Evolutionary conservation across 352 stramenopile genomes (phyloP).

Genomic region (Pythium rhizo-oryzae): DNA sequence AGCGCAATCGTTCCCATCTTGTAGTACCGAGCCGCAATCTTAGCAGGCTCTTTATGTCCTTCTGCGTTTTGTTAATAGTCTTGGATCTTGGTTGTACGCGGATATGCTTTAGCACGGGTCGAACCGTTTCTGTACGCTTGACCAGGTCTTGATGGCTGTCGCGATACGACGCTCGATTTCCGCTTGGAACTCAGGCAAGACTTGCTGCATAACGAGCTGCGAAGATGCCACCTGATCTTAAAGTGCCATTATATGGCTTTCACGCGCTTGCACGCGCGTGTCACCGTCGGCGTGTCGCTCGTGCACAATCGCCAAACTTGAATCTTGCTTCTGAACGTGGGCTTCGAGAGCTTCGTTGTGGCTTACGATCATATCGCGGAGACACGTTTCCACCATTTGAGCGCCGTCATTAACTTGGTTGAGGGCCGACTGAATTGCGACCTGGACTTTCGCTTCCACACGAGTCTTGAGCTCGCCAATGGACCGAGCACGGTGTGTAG

Average conservation of each 20-base stretch:
- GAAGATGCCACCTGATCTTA: background rate
- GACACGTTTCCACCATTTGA: background rate
- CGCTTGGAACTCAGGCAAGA: background rate
- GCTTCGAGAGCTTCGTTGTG: background rate
- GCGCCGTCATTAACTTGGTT: no score
- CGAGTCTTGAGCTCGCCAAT: no score
- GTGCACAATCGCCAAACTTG: background rate
- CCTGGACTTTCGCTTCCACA: no score
- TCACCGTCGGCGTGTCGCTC: background rate
- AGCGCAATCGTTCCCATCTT: constrained; percentile 3
- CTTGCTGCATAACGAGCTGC: background rate
- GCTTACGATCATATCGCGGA: background rate
- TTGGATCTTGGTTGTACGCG: background rate
- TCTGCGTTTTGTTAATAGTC: background rate
- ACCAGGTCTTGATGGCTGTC: background rate
- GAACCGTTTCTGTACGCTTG: background rate
- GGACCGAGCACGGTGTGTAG: no score
- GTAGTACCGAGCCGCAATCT: background rate
- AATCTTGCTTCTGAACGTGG: background rate
- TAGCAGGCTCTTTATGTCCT: background rate
- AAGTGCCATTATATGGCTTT: background rate
- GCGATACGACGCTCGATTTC: constrained; percentile 3
- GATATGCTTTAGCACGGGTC: background rate
- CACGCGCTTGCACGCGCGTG: background rate
- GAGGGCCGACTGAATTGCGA: no score